Conservation (phyloP, 371 early-diverging fungal genomes). For the Mortierella sp. region DNA sequence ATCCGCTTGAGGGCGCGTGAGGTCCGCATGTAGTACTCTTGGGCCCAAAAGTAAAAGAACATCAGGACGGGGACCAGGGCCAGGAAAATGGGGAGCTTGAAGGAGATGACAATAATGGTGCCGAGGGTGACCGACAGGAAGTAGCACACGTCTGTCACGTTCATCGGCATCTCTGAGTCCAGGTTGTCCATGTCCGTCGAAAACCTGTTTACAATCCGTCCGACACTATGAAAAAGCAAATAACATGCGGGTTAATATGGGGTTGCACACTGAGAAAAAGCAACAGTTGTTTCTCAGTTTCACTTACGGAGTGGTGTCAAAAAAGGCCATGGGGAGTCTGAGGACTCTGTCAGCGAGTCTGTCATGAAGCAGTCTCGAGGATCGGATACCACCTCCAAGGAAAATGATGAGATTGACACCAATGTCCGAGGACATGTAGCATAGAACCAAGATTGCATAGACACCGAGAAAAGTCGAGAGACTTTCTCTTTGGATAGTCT, state of each 20-base stretch:
- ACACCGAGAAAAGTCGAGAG: conserved; percentile 24
- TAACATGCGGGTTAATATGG: background rate
- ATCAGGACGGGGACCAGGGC: conserved; percentile 42
- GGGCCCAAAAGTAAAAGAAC: conserved; percentile 15
- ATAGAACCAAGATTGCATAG: conserved; percentile 21
- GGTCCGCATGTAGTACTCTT: conserved; percentile 70
- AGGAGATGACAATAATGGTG: conserved; percentile 68
- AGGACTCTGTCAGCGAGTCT: conserved; percentile 22
- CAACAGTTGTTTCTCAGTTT: background rate
- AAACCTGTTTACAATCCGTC: conserved; percentile 89
- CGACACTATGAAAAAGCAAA: conserved; percentile 44
- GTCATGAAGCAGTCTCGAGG: conserved; percentile 24
- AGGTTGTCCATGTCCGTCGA: conserved; percentile 87
- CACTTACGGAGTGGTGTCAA: conserved; percentile 54
- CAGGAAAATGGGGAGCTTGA: conserved; percentile 73
- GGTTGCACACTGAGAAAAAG: background rate
- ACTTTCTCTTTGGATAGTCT: background rate
- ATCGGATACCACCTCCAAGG: conserved; percentile 19
- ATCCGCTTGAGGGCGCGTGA: conserved; percentile 83
- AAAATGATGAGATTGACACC: conserved; percentile 21
- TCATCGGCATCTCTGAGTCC: conserved; percentile 81
- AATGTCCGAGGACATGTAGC: conserved; percentile 23
- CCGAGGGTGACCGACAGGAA: conserved; percentile 59
- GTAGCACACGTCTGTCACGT: conserved; percentile 70
- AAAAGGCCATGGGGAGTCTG: conserved; percentile 42